Evolutionary conservation across 352 stramenopile species (phyloP).

Genomic region (Globisporangium megalacanthum): DNA sequence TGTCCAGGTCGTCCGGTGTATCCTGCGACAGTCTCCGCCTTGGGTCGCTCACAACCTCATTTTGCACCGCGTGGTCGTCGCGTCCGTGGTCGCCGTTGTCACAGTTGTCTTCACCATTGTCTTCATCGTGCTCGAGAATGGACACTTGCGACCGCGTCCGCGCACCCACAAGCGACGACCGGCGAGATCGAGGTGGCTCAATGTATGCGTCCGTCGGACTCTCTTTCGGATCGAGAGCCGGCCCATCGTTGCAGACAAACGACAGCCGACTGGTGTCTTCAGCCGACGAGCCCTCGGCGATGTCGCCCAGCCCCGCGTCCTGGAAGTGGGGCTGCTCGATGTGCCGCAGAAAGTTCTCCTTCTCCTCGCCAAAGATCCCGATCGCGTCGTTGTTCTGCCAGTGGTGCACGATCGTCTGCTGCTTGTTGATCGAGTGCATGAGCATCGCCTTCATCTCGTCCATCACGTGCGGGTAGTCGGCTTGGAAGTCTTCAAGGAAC

Average conservation of each 20-base stretch:
- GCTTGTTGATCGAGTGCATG: slow-evolving; percentile 68
- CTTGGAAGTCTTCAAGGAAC: slow-evolving; percentile 46
- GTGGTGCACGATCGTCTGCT: slow-evolving; percentile 62
- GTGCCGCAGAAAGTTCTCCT: slow-evolving; percentile 30
- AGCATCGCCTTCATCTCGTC: slow-evolving; percentile 66
- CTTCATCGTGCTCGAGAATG: background rate
- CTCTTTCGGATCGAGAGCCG: background rate
- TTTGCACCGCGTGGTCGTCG: background rate
- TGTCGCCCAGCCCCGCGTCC: slow-evolving; percentile 3
- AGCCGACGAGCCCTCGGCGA: background rate
- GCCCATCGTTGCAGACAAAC: background rate
- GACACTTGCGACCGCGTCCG: slow-evolving; percentile 4
- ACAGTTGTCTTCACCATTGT: background rate
- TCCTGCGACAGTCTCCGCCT: slow-evolving; percentile 9
- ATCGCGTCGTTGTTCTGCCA: slow-evolving; percentile 75
- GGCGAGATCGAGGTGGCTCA: background rate
- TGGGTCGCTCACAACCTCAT: slow-evolving; percentile 10
- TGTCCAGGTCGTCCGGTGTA: background rate
- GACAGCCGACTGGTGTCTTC: slow-evolving; percentile 1
- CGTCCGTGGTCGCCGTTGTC: background rate
- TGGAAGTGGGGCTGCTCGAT: slow-evolving; percentile 9
- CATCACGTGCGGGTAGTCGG: slow-evolving; percentile 49
- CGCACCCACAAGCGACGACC: background rate
- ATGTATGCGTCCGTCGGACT: no score
- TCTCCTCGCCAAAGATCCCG: slow-evolving; percentile 41